Evolutionary conservation across 768 basidiomycete genomes (phyloP).

Genomic region (Amanita jacksonii): DNA sequence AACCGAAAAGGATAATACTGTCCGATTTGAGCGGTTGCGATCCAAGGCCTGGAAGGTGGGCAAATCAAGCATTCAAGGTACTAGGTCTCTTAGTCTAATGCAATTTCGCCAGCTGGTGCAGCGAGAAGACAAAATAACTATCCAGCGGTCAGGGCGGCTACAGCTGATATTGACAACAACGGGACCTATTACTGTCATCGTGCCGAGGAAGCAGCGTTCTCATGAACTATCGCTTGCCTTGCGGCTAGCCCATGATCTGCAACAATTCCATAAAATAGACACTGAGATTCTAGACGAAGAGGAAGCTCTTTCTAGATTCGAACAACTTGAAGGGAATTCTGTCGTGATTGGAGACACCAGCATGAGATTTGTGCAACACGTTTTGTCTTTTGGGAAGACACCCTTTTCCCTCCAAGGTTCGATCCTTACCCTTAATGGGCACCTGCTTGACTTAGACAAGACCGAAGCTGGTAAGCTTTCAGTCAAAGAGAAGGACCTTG

Average conservation of each 20-base stretch:
- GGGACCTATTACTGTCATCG: slow-evolving; percentile 47
- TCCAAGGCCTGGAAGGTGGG: not conserved
- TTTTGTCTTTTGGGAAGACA: slow-evolving; percentile 24
- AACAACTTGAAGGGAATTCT: slow-evolving; percentile 35
- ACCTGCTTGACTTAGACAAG: slow-evolving; percentile 18
- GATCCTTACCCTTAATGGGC: slow-evolving; percentile 10
- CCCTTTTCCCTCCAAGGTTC: slow-evolving; percentile 19
- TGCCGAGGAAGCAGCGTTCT: slow-evolving; percentile 25
- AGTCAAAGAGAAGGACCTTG: slow-evolving; percentile 7
- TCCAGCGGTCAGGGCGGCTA: slow-evolving; percentile 43
- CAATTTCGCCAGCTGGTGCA: slow-evolving; percentile 5
- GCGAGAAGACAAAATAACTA: not conserved
- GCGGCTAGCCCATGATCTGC: slow-evolving; percentile 59
- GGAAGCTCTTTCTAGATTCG: slow-evolving; percentile 22
- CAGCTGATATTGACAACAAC: slow-evolving; percentile 51
- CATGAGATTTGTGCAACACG: slow-evolving; percentile 20
- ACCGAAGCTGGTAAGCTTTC: slow-evolving; percentile 20
- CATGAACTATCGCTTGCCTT: slow-evolving; percentile 45
- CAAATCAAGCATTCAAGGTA: not conserved
- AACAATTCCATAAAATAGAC: slow-evolving; percentile 63
- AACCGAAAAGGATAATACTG: no score
- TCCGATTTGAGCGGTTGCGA: not conserved
- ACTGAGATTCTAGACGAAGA: slow-evolving; percentile 42
- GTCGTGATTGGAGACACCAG: slow-evolving; percentile 44
- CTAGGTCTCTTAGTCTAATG: not conserved